A percentile compares a stretch with the other conserved stretches of the same genome.
Evolutionary conservation across 2,329 filamentous ascomycete genomes (phyloP).

Genomic region (Ascochyta lentis): DNA sequence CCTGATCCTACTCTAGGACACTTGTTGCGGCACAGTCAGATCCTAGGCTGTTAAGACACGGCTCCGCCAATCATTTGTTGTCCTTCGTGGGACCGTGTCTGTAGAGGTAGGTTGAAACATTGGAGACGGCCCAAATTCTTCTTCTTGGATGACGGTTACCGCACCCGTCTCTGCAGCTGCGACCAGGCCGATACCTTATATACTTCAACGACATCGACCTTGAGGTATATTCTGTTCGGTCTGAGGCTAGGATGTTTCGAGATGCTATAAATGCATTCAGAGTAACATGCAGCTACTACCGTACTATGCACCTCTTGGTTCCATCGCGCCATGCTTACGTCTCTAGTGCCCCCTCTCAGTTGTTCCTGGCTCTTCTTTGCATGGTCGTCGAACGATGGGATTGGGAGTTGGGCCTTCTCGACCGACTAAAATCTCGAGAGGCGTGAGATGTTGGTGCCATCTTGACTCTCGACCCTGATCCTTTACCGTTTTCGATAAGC

Average conservation of each 20-base stretch:
- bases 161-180: too few species aligned
- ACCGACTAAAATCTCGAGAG: neutral
- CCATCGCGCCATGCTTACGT: neutral
- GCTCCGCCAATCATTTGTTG: neutral
- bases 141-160: too few species aligned
- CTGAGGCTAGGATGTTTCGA: neutral
- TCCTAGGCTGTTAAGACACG: neutral
- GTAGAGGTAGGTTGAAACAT: neutral
- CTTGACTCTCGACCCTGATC: conserved; percentile 2
- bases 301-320: neutral
- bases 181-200: neutral
- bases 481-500: conserved; percentile 1
- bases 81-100: neutral
- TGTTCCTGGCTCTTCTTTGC: conserved; percentile 1
- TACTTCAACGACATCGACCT: neutral
- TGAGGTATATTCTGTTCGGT: neutral
- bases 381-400: conserved; percentile 3
- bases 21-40: conserved; percentile 4
- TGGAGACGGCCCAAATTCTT: too few species aligned
- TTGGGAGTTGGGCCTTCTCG: neutral
- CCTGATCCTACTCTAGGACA: neutral
- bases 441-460: neutral
- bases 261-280: neutral
- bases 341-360: neutral
- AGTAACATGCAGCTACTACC: neutral